phyloP scores from a whole-genome alignment of 176 grass and related monocot species.

The Rhipidocladum racemiflorum region DNA sequence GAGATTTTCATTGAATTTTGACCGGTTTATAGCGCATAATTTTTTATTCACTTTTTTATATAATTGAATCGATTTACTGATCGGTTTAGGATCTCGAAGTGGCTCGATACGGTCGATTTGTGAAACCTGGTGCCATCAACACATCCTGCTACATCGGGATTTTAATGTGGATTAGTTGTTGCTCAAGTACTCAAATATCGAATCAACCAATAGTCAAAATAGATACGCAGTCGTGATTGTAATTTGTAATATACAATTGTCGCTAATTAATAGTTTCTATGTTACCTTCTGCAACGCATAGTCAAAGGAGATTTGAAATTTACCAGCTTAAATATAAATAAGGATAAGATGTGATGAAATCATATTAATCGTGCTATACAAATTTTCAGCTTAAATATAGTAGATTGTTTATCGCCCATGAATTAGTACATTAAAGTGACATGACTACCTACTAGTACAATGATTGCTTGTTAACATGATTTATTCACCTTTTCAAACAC shows the following conservation, averaged over 20 bases:
- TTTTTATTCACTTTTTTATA: too few species aligned
- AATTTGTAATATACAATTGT: background rate
- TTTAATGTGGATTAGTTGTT: background rate
- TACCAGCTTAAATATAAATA: background rate
- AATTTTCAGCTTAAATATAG: too few species aligned
- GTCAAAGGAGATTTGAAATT: background rate
- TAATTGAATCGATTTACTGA: too few species aligned
- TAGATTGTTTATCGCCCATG: background rate
- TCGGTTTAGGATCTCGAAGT: too few species aligned
- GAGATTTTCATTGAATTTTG: too few species aligned
- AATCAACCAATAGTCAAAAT: background rate
- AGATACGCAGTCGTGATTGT: background rate
- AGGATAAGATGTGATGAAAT: background rate
- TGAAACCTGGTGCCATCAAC: too few species aligned
- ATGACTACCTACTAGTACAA: background rate
- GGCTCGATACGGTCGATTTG: too few species aligned
- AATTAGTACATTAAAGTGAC: background rate
- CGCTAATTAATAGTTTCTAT: background rate
- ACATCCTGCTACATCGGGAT: background rate
- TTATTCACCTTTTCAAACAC: background rate
- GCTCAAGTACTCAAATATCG: background rate
- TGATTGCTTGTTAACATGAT: background rate
- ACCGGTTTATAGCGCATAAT: too few species aligned
- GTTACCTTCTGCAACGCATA: background rate
- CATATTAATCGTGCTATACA: background rate